Evolutionary conservation across 106 monocot species (phyloP).

Genomic region (Hemerocallis citrina): DNA sequence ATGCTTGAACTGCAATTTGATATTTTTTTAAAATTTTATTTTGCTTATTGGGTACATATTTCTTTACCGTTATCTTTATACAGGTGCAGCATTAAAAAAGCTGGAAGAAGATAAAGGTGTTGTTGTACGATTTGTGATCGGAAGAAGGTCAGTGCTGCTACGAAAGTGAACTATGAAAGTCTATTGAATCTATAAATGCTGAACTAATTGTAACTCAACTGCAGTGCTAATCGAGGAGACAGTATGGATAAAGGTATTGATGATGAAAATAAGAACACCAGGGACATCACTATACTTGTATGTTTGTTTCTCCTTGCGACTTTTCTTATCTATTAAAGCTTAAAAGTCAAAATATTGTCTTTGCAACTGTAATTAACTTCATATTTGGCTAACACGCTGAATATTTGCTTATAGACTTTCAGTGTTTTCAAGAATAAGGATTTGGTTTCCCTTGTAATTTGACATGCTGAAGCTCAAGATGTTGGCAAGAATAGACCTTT

Average conservation of each 20-base stretch:
- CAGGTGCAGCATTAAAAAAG: constrained; percentile 55
- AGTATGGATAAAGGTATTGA: constrained; percentile 72
- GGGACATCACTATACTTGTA: constrained; percentile 87
- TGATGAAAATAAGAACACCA: constrained; percentile 64
- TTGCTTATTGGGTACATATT: too few relatives aligned
- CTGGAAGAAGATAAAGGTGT: constrained; percentile 65
- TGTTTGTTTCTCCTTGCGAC: constrained; percentile 11
- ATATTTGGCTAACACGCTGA: not conserved
- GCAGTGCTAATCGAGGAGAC: constrained; percentile 87
- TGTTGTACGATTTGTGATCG: constrained; percentile 59
- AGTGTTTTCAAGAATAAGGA: not conserved
- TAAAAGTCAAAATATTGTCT: not conserved
- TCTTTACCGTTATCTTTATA: constrained; percentile 1
- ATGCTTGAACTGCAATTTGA: too few relatives aligned
- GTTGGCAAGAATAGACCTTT: not conserved
- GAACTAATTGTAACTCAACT: not conserved
- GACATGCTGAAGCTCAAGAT: not conserved
- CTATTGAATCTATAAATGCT: not conserved
- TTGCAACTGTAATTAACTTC: not conserved
- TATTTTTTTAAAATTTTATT: too few relatives aligned
- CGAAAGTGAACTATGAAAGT: not conserved
- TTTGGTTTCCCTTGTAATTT: not conserved
- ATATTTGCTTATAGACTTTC: not conserved
- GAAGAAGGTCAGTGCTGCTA: constrained; percentile 49
- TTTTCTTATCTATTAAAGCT: not conserved